Evolutionary conservation across 345 rosid species (phyloP).

Genomic region (Lumnitzera racemosa): DNA sequence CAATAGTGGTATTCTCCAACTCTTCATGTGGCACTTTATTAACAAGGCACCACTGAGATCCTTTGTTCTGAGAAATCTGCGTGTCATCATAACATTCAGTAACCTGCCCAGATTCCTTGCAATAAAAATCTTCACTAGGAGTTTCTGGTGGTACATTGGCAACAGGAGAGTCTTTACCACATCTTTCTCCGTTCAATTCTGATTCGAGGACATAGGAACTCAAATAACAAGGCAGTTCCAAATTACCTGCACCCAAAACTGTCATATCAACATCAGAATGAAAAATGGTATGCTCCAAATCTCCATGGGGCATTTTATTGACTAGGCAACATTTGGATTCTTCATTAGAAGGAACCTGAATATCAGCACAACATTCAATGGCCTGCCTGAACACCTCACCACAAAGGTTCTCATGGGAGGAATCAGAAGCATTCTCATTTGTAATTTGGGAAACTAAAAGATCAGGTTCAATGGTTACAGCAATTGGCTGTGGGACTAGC

Average conservation of each 20-base stretch:
- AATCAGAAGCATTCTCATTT: neutral
- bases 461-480: neutral
- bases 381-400: conserved; percentile 15
- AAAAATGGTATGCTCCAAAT: conserved; percentile 12
- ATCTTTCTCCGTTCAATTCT: too few species aligned
- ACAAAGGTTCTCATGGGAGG: neutral
- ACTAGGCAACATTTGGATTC: conserved; percentile 19
- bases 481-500: neutral
- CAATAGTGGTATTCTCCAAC: conserved; percentile 14
- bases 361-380: conserved; percentile 6
- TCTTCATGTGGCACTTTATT: conserved; percentile 16
- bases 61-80: conserved; percentile 13
- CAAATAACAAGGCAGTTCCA: neutral
- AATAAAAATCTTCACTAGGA: neutral
- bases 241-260: neutral
- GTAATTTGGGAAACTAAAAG: neutral
- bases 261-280: conserved; percentile 7
- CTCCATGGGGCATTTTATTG: conserved; percentile 16
- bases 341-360: conserved; percentile 8
- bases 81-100: conserved; percentile 5
- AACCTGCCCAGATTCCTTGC: conserved; percentile 15
- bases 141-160: neutral
- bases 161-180: too few species aligned
- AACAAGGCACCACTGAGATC: conserved; percentile 16
- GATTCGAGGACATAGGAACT: too few species aligned